These are phyloP conservation scores for Cytospora chrysosperma DNA, from an alignment of 2,329 filamentous ascomycete genomes.

Conservation along the genomic window DNA sequence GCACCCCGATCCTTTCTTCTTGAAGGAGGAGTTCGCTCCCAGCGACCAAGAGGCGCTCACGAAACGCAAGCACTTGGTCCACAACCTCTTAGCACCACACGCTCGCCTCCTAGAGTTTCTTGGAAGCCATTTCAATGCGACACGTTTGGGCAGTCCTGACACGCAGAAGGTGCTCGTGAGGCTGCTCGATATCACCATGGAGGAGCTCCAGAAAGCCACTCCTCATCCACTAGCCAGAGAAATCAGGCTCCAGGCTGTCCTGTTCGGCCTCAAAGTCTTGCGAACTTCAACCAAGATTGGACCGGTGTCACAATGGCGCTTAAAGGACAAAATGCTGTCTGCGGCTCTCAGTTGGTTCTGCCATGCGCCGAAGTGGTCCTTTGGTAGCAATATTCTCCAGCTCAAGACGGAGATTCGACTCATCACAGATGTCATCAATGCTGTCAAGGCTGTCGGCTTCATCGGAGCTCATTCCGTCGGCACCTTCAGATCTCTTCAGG, in stretches of 20 bases:
- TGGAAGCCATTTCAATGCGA: slow-evolving; percentile 91
- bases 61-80: slow-evolving; percentile 74
- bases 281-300: slow-evolving; percentile 67
- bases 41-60: slow-evolving; percentile 75
- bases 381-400: slow-evolving; percentile 89
- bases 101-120: slow-evolving; percentile 84
- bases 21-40: slow-evolving; percentile 89
- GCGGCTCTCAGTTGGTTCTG: slow-evolving; percentile 88
- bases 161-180: slow-evolving; percentile 80
- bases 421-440: slow-evolving; percentile 69
- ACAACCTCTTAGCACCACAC: slow-evolving; percentile 84
- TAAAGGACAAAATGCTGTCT: slow-evolving; percentile 87
- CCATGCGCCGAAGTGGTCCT: slow-evolving; percentile 83
- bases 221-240: slow-evolving; percentile 88
- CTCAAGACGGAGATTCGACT: slow-evolving; percentile 88
- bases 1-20: slow-evolving; percentile 80
- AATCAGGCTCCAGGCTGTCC: slow-evolving; percentile 82
- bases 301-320: slow-evolving; percentile 67
- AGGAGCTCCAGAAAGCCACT: slow-evolving; percentile 67
- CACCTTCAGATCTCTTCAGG: slow-evolving; percentile 65
- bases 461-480: slow-evolving; percentile 55
- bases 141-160: slow-evolving; percentile 78
- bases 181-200: slow-evolving; percentile 74
- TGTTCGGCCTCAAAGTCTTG: slow-evolving; percentile 79
- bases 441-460: slow-evolving; percentile 62